Percentiles rank a stretch among this genome's conserved stretches.
Evolutionary conservation across 1,284 basidiomycete species (phyloP).

Genomic region (Puccinia triticina): DNA sequence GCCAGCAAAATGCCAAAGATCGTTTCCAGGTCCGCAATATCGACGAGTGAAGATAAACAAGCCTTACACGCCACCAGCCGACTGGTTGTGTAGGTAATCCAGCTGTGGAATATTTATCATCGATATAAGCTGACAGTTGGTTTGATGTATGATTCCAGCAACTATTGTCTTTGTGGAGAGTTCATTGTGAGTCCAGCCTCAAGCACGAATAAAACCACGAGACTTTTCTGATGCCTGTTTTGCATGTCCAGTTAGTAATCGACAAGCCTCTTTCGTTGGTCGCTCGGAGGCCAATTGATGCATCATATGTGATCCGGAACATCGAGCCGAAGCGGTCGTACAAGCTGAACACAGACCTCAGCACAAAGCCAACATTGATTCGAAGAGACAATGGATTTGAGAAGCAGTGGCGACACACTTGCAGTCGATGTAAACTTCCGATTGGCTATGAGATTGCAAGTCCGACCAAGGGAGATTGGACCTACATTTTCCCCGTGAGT

Average conservation of each 20-base stretch:
- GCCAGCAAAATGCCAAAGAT: conserved; percentile 38
- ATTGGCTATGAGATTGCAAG: conserved; percentile 38
- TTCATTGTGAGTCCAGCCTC: conserved; percentile 32
- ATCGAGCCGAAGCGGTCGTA: conserved; percentile 33
- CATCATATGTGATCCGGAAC: conserved; percentile 24
- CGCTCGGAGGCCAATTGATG: conserved; percentile 4
- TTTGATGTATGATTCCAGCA: not conserved
- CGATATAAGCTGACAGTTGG: not conserved
- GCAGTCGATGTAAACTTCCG: conserved; percentile 13
- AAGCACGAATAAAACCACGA: too few species aligned
- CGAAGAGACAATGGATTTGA: conserved; percentile 1
- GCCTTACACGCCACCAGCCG: conserved; percentile 38
- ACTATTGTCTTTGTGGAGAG: conserved; percentile 49
- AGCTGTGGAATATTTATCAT: not conserved
- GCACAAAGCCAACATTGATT: not conserved
- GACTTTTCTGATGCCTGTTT: too few species aligned
- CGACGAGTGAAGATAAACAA: conserved; percentile 50
- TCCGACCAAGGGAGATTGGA: conserved; percentile 12
- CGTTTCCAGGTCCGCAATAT: conserved; percentile 44
- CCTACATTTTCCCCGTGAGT: conserved; percentile 49
- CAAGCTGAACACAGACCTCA: conserved; percentile 30
- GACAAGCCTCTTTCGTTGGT: conserved; percentile 41
- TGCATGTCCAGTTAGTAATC: conserved; percentile 25
- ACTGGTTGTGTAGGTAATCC: conserved; percentile 32
- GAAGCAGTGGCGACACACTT: conserved; percentile 35